phyloP scores from a whole-genome alignment of 2,329 filamentous ascomycete genomes.

The Apiospora pterosperma region DNA sequence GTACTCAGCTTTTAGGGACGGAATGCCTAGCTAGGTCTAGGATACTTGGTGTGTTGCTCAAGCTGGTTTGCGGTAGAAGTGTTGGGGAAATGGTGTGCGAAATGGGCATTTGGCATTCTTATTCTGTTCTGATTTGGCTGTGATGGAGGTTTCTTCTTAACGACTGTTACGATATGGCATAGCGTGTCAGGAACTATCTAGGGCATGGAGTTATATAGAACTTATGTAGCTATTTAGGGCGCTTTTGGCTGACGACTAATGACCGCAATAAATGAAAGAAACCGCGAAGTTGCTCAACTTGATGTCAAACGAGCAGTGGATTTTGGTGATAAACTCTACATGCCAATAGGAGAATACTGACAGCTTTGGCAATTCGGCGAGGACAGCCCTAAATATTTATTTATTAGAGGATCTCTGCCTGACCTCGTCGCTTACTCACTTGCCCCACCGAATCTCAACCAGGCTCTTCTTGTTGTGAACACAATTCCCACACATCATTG shows the following conservation, averaged over 20 bases:
- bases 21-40: no score
- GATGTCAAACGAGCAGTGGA: not conserved
- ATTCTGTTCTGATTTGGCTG: no score
- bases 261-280: not conserved
- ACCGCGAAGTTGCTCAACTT: not conserved
- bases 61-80: not conserved
- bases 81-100: not conserved
- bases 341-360: not conserved
- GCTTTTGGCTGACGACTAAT: conserved; percentile 2
- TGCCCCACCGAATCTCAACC: not conserved
- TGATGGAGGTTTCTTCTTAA: not conserved
- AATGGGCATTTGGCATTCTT: not conserved
- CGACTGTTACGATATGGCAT: not conserved
- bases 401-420: not conserved
- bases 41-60: not conserved
- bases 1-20: no score
- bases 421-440: not conserved
- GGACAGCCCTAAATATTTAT: not conserved
- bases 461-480: not conserved
- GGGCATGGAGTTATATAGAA: conserved; percentile 2
- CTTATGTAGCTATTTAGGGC: conserved; percentile 1
- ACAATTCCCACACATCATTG: not conserved
- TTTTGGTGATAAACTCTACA: not conserved
- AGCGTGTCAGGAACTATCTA: conserved; percentile 1
- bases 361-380: not conserved